A percentile compares a stretch with the other conserved stretches of the same genome.
These are phyloP conservation scores for Rhododendron ferrugineum DNA, from an alignment of 148 eudicot genomes.

Conservation along the genomic window DNA sequence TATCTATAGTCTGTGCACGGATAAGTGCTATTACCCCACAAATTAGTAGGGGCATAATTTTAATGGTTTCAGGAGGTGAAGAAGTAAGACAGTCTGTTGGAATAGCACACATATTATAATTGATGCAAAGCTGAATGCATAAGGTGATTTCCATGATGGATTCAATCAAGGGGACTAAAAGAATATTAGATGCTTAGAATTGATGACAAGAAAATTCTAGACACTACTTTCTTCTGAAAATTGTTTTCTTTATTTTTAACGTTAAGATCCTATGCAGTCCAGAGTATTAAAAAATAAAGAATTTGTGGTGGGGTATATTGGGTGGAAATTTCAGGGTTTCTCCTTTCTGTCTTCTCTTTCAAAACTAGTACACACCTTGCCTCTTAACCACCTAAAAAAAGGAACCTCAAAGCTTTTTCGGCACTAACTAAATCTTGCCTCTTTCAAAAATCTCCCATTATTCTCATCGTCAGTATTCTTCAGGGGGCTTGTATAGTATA, in stretches of 20 bases:
- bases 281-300: background rate
- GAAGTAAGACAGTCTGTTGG: background rate
- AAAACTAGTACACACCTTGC: background rate
- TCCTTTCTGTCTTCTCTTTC: background rate
- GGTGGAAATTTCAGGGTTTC: background rate
- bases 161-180: background rate
- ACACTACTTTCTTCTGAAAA: background rate
- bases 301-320: too few species aligned
- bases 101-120: background rate
- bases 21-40: background rate
- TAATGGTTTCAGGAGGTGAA: background rate
- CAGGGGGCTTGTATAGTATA: background rate
- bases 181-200: background rate
- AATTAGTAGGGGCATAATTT: background rate
- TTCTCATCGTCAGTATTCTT: background rate
- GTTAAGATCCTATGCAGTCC: background rate
- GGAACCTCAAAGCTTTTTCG: background rate
- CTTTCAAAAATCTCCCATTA: background rate
- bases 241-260: background rate
- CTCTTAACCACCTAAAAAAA: background rate
- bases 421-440: background rate
- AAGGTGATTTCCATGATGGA: background rate
- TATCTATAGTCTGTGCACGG: background rate
- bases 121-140: slow-evolving; percentile 1
- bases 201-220: slow-evolving; percentile 1